Evolutionary conservation across 2,329 filamentous ascomycete genomes (phyloP), one percentile per base, ranked within the genome.

Genomic region (Rutstroemia sp.): DNA sequence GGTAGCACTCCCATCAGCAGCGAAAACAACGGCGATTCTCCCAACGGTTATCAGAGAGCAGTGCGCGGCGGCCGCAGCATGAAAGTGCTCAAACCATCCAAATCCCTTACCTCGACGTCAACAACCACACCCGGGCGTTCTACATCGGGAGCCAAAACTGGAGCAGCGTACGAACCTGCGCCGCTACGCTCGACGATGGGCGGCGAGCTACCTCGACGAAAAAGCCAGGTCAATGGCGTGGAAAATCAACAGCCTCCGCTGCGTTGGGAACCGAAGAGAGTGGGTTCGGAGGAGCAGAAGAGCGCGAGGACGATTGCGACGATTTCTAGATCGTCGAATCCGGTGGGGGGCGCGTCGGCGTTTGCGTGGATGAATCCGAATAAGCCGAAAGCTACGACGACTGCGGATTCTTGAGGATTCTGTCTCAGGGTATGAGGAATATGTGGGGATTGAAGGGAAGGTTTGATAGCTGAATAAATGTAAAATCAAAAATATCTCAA

Each of bases 281-380:
- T 73, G 34, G 73, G 72, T 61, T 70, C 65, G 46, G 69, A 69
- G 52, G 68, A 70, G 27, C 67, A 70, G 16, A 70, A 70, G 37
- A 59, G 50, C 6, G 45, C 60, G 4, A 57, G 55, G 48, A 50
- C 56, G 14, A 62, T 65, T 50, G 51, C 62, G 25, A 63, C 59
- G 5, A 58, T 79, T 64, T 74, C 81, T 16, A 80, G 83, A 56
- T 78, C 83, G 6, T 77, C 83, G 34, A 97, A 97, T 67, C 92
- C 94, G 0, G 82, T 96, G 17, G 92, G 92, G 8, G 89, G 89
- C n/a, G 92, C 88, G 14, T 94, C 89, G 57, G 92, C 92, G 2
- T 97, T 97, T 74, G 86, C 88, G 12, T 97, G 92, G 92, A 86
- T 96, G 76, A 92, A 88, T 48, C 73, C 78, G 12, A 54, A 54